These are phyloP conservation scores for Kondoa subrosea DNA, from an alignment of 768 basidiomycete species.

Conservation along the genomic window DNA sequence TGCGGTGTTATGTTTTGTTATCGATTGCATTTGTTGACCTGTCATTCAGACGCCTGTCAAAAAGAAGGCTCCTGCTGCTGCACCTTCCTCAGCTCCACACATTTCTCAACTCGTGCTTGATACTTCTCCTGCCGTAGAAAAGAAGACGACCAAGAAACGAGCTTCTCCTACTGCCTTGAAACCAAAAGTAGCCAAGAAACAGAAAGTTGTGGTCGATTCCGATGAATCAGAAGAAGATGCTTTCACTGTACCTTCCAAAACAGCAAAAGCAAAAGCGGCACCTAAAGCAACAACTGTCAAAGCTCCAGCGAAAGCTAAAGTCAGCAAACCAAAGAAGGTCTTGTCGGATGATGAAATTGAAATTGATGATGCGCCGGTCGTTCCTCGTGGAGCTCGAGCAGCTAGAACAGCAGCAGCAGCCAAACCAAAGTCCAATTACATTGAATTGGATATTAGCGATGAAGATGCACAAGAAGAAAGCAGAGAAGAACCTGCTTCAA, in stretches of 20 bases:
- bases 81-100: neutral
- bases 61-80: constrained; percentile 2
- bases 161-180: neutral
- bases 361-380: neutral
- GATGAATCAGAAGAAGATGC: constrained; percentile 1
- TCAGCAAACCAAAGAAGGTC: neutral
- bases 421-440: neutral
- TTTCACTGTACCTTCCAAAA: neutral
- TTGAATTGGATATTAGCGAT: neutral
- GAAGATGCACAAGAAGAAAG: neutral
- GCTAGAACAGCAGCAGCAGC: neutral
- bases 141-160: neutral
- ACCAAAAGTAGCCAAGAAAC: neutral
- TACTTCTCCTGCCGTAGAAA: neutral
- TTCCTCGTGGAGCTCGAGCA: neutral
- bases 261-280: constrained; percentile 24
- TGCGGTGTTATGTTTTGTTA: neutral
- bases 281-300: constrained; percentile 14
- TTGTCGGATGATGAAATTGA: neutral
- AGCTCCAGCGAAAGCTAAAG: constrained; percentile 23
- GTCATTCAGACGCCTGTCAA: constrained; percentile 7
- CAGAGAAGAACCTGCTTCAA: neutral
- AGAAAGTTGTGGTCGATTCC: neutral
- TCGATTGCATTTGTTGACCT: constrained; percentile 21
- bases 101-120: neutral